Percentiles rank a stretch among this genome's conserved stretches.
These are phyloP conservation scores for Euclidium syriacum DNA, from an alignment of 345 rosid genomes.

Conservation along the genomic window DNA sequence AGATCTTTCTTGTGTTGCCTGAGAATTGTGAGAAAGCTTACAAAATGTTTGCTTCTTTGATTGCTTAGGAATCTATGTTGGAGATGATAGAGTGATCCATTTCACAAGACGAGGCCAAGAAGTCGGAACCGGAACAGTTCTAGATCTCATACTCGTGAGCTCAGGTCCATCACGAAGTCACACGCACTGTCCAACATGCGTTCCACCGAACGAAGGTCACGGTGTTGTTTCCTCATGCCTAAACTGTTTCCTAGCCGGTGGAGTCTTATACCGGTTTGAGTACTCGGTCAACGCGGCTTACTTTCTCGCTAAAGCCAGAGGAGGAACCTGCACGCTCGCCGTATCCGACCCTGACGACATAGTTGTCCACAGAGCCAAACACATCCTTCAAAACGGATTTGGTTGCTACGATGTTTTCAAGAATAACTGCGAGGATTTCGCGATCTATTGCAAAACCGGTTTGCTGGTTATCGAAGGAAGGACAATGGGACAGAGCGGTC, in stretches of 20 bases:
- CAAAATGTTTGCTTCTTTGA: not conserved
- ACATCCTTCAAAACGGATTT: constrained; percentile 74
- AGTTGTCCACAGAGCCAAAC: constrained; percentile 66
- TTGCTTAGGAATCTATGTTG: constrained; percentile 67
- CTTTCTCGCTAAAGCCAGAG: constrained; percentile 82
- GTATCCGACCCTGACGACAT: constrained; percentile 46
- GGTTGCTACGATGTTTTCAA: constrained; percentile 80
- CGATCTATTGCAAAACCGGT: constrained; percentile 84
- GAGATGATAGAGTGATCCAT: constrained; percentile 74
- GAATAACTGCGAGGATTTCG: constrained; percentile 81
- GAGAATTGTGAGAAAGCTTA: not conserved
- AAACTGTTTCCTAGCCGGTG: constrained; percentile 83
- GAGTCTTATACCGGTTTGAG: constrained; percentile 68
- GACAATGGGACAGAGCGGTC: constrained; percentile 83
- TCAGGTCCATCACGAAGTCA: constrained; percentile 55
- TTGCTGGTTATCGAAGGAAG: constrained; percentile 53
- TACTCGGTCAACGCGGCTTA: constrained; percentile 72
- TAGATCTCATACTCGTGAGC: constrained; percentile 67
- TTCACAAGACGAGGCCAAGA: constrained; percentile 91
- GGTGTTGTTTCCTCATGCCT: constrained; percentile 83
- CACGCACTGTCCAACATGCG: constrained; percentile 61
- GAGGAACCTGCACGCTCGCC: constrained; percentile 91
- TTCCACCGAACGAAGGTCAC: constrained; percentile 43
- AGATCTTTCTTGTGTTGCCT: too few relatives aligned
- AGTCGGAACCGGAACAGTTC: constrained; percentile 79